phyloP scores from a whole-genome alignment of 2,329 filamentous ascomycete species.

The Paraphoma chrysanthemicola region DNA sequence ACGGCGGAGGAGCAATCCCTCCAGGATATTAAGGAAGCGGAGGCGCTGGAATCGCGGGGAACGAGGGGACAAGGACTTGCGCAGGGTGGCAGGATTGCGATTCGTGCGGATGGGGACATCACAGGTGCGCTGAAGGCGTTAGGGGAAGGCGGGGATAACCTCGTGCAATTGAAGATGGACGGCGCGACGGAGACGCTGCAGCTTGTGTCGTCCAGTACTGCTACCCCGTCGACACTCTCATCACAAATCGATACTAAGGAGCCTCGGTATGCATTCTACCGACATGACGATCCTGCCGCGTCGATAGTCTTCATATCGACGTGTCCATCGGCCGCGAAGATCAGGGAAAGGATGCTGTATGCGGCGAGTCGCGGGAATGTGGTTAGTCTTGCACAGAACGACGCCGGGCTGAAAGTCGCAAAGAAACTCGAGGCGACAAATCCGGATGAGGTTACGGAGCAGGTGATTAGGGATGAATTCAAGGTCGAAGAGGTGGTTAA shows the following conservation, averaged over 20 bases:
- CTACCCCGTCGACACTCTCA: conserved; percentile 65
- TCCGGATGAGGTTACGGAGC: conserved; percentile 73
- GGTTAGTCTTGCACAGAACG: conserved; percentile 68
- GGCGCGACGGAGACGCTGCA: conserved; percentile 72
- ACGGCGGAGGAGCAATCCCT: conserved; percentile 79
- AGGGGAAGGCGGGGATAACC: conserved; percentile 56
- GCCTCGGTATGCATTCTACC: conserved; percentile 81
- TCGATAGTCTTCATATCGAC: conserved; percentile 82
- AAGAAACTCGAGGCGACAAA: conserved; percentile 73
- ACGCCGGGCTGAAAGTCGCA: conserved; percentile 70
- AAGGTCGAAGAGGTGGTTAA: conserved; percentile 72
- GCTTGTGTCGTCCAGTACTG: conserved; percentile 62
- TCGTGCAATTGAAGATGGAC: conserved; percentile 79
- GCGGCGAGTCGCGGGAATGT: conserved; percentile 68
- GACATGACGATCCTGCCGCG: conserved; percentile 65
- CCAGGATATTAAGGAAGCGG: conserved; percentile 75
- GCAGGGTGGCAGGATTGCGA: conserved; percentile 50
- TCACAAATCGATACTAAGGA: conserved; percentile 69
- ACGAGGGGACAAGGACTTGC: conserved; percentile 61
- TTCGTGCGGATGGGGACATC: conserved; percentile 67
- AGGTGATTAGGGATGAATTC: conserved; percentile 69
- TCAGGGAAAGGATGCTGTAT: conserved; percentile 88
- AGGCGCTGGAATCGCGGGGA: conserved; percentile 75
- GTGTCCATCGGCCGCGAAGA: conserved; percentile 73
- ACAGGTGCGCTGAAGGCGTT: conserved; percentile 69